Evolutionary conservation across 1,139 yeast species (phyloP), one percentile per base, ranked within the genome.

Genomic region (Petasospora rhodanensis): DNA sequence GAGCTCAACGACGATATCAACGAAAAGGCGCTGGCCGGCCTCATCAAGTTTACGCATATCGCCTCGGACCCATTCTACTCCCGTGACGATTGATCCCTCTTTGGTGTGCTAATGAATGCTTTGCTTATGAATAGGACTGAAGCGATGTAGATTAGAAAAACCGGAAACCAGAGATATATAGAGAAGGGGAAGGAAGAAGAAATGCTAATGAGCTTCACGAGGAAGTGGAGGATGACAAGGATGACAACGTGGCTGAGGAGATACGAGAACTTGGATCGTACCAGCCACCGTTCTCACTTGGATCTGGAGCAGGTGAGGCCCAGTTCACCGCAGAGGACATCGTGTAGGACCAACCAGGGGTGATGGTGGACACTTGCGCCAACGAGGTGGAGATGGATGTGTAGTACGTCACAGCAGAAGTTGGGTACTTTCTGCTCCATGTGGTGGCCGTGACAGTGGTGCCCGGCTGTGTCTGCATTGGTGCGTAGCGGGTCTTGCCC

Each of bases 401-500:
- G 55, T 67, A 77, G 48, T 64, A 76, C 1, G 84, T 69, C 18
- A 79, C 86, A 0, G 80, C 65, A 42, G 86, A 76, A 1, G 89
- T 72, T 14, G 89, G 77, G 55, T 61, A 79, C 45, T 68, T 62
- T 52, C 74, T 67, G 2, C 76, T 54, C 83, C 85, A 80, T 3
- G 79, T 61, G 4, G 79, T 66, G 16, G 73, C 76, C 1, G 95
- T 80, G 11, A 85, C 76, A 7, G 60, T 66, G 2, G 82, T 54
- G 5, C 79, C 83, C 7, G 96, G 96, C 61, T 86, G 95, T 39
- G 66, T 58, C 61, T 86, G 96, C 95, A 87, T 86, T 31, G 96
- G 95, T 1, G 96, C 96, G 58, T 63, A 84, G 55, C 85, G 69
- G 3, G 81, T 72, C 31, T 45, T 58, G 23, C 94, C 94, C 0